Evolutionary conservation across 345 rosid genomes (phyloP), one percentile per base, ranked within the genome.

Genomic region (Gossypium thurberi): DNA sequence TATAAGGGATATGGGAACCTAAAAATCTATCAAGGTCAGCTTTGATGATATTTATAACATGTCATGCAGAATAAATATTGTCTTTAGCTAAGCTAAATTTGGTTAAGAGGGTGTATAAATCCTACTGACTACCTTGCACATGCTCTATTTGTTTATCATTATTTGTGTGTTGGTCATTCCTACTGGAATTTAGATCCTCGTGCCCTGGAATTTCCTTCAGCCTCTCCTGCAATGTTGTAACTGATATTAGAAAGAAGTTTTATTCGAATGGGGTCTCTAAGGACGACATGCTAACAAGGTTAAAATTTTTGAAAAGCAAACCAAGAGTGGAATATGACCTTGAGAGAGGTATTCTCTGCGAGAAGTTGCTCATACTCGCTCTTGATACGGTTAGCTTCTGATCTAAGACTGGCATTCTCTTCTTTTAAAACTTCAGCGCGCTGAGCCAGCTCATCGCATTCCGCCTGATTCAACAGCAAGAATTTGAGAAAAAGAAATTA

Each of bases 401-500:
- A 87, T 84, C 94, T 83, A 57, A 95, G 91, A 80, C 70, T 85
- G 61, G 87, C 79, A 82, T 92, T 95, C 79, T 95, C 99, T 78
- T 87, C 97, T 82, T 88, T 90, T 70, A 92, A 84, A 33, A 71
- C 82, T 17, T 91, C 98, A 23, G 98, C 98, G 4, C 87, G 88
- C 76, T 90, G 94, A 7, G 99, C 97, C 70, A 95, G 90, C 77
- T 90, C 99, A 67, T 95, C 99, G 70, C 99, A 95, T 82, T 95
- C 99, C n/a, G 98, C 99, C 99, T 95, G 82, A 80, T 76, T 43
- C 83, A 77, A 76, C 72, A 72, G 65, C 43, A 77, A 1, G 28
- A 59, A 76, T 48, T 8, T 28, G 40, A 62, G 37, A 72, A 56
- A 78, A 53, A 62, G 12, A 77, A 76, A 33, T 67, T 66, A 3